Base-by-base conservation (phyloP, 1,139 yeast genomes). In the Zygosaccharomyces pseudobailii region DNA sequence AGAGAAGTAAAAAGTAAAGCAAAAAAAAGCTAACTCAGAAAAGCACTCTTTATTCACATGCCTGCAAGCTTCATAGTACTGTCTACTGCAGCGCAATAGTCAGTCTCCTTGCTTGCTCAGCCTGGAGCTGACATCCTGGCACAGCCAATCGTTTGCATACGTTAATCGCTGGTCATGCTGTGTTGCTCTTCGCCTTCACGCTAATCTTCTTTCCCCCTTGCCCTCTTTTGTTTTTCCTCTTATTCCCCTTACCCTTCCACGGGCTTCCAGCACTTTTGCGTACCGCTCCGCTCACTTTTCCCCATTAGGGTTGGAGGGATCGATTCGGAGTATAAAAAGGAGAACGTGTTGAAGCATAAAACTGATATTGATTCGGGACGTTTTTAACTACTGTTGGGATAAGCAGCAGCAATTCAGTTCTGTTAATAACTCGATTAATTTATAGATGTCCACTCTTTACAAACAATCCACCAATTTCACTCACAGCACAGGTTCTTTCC, bases 401-500 rank as follows among this genome's bases (percentile, higher is more conserved):
- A 13, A 13, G 17, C 17, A 24, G 2, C 2, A 8, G 27, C 27
- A 24, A 24, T 24, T 24, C 1, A 2, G 27, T 24, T 24, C 6
- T 8, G 9, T 6, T 9, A 8, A 10, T 10, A 28, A 13, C n/a
- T 28, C n/a, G n/a, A 7, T 2, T 28, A 23, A 36, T 23, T 36
- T 10, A 23, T 9, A 7, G n/a, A 43, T 25, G 17, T 48, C 51
- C 30, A 43, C 48, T n/a, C 43, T 58, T 37, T 59, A 59, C 48
- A 56, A 57, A 36, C 61, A 57, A 50, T 45, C 51, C 38, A 41
- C 54, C 22, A 54, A 56, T 30, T 47, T 50, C 39, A 60, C 63
- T 3, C 59, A 61, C 28, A 62, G 66, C n/a, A 60, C 67, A 13
- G 61, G 61, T 6, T 59, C 66, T 2, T 63, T 63, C 45, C 42